Base-by-base conservation (phyloP, 306 rosid genomes). In the Pachyrhizus erosus region DNA sequence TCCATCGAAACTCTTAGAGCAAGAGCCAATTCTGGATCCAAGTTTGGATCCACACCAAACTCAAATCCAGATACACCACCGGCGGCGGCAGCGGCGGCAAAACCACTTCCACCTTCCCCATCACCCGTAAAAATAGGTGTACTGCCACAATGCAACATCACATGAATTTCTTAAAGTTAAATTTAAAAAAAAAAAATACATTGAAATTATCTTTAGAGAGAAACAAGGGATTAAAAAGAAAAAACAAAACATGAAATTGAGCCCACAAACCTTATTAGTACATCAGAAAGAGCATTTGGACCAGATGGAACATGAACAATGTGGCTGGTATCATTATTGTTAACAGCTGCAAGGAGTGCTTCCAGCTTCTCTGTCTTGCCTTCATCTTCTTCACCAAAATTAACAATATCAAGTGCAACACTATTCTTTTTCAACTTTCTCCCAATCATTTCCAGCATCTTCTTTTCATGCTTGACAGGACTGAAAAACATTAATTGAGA, bases 1-100 rank as follows among this genome's bases (percentile, higher is more conserved):
- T 96, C 99, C 99, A 96, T 96, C 23, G 99, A 96, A 87, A 96
- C 99, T 86, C 99, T 92, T 49, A 96, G 92, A 80, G 99, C 99
- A 80, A 96, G 99, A 73, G 99, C 99, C 80, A 96, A 90, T 84
- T 96, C 99, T 21, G 99, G 99, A 79, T 96, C 99, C 87, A 93
- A 83, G 91, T 96, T 96, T 20, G 99, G 99, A 92, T 96, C 99
- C 76, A 96, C 99, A 12, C 99, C 99, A 42, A 96, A 96, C 78
- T 96, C 99, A 91, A 81, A 96, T 60, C 99, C 97, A 82, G 98
- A 87, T 55, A 82, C 92, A 83, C 96, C 97, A 64, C 98, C 93
- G 0, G 98, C 97, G 0, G 98, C 99, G 0, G 99, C 94, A 4
- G 98, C 97, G 10, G 98, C 99, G 1, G 96, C 98, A 77, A 92